Base-by-base conservation (phyloP, 1,284 basidiomycete genomes). In the Apiotrichum sp. region DNA sequence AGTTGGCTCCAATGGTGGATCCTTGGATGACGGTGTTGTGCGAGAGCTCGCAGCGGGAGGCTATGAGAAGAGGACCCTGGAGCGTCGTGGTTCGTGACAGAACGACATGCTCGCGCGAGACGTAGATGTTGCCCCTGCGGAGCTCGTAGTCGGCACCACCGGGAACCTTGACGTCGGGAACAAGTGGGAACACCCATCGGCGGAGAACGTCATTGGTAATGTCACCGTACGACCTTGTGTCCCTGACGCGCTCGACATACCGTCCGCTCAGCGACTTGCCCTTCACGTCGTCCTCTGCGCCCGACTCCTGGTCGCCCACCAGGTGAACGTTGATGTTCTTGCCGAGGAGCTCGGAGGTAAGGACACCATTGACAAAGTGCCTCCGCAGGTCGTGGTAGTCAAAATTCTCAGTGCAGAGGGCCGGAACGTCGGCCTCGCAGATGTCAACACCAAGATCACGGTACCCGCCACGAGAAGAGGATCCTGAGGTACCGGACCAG, bases 321-420 rank as follows among this genome's bases (percentile, higher is more conserved):
- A 95, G 81, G 68, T 93, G 89, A 63, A 90, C 88, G 70, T 89
- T 85, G 58, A 98, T 95, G 65, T 87, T 93, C 78, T 97, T 95
- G 80, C 92, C 93, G 45, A 98, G 81, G 46, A 98, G 76, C 74
- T 99, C 96, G 11, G 90, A 95, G 0, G 91, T 96, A 57, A 99
- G 80, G 45, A 99, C 85, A n/a, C 95, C 95, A 66, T 92, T 89
- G 31, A 98, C 88, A 70, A 98, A 97, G 76, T 98, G 92, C 62
- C 85, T 80, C 55, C 93, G 84, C 60, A 98, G 82, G 73, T 93
- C 88, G 47, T 87, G 86, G 71, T 96, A 98, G 77, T 98, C 96
- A 72, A 99, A 99, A 77, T 98, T 98, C 76, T 98, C 96, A 67
- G 96, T 93, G 78, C 98, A 98, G 4, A 98, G 77, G 0, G 93